These are phyloP conservation scores for Trichoderma semiorbis DNA, from an alignment of 2,329 filamentous ascomycete species.

Conservation along the genomic window DNA sequence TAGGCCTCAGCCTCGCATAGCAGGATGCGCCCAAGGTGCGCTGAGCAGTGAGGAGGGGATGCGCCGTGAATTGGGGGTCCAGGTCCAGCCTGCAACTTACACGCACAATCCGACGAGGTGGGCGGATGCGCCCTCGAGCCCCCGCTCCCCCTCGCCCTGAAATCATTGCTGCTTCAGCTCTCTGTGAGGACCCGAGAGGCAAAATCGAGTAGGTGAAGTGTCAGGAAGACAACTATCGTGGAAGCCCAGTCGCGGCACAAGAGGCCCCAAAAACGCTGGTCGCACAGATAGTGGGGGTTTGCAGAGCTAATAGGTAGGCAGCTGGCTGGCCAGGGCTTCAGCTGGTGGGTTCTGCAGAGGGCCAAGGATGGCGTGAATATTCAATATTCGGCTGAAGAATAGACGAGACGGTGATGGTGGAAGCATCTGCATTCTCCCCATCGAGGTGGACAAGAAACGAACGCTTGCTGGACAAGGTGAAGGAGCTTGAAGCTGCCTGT, in stretches of 20 bases:
- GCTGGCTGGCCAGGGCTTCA: neutral
- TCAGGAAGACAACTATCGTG: neutral
- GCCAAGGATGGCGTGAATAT: neutral
- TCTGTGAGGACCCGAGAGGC: neutral
- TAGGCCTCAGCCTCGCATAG: neutral
- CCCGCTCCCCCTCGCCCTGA: conserved; percentile 46
- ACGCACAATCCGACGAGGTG: conserved; percentile 41
- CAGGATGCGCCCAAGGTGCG: neutral
- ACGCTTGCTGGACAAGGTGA: neutral
- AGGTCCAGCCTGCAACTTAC: conserved; percentile 31
- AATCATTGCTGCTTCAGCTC: conserved; percentile 38
- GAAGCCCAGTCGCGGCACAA: neutral
- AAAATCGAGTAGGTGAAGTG: neutral
- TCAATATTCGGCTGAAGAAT: neutral
- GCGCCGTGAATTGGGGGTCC: neutral
- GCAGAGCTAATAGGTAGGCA: neutral
- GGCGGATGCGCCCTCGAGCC: conserved; percentile 40
- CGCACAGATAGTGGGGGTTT: conserved; percentile 18
- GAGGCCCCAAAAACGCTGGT: neutral
- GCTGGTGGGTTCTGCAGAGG: neutral
- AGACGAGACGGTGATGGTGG: neutral
- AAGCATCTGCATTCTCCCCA: neutral
- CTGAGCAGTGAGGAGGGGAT: neutral
- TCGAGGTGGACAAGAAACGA: neutral
- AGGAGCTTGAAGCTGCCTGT: neutral